Evolutionary conservation across 2,329 filamentous ascomycete species (phyloP), one percentile per base, ranked within the genome.

Genomic region (Leptosphaerulina australis): DNA sequence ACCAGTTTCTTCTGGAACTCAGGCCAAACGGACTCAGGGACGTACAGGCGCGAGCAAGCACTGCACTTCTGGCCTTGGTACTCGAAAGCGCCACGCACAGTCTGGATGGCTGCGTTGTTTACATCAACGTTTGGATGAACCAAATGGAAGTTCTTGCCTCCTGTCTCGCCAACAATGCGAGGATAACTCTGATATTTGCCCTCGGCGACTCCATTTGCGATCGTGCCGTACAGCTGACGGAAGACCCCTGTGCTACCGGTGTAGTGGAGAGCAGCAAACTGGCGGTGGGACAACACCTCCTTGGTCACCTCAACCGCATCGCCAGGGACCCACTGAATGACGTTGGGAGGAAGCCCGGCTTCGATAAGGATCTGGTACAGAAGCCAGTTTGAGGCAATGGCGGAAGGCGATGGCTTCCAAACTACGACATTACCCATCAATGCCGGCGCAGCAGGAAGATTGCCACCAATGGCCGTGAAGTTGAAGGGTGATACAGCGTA

Each of bases 401-500:
- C 90, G 12, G 81, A 87, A 62, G 93, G 90, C 11, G 90, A 94
- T n/a, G 92, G 92, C 81, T 97, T 97, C 92, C 92, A 97, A 36
- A 97, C 77, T 4, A 96, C 91, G 1, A 97, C 93, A 73, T 97
- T 97, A 50, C 92, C 92, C 80, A 97, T 86, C 46, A 97, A 78
- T 0, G 91, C 91, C 11, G 93, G 91, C 0, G 90, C 87, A 37
- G 85, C 88, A 12, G 88, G 84, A 31, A 97, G 80, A 76, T 96
- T 97, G 48, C 88, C 93, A 9, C 86, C 91, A 63, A 97, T 96
- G 56, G 92, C 92, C 17, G 92, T 97, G 77, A 97, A 97, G 80
- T 97, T 97, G 83, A 97, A 97, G 33, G 92, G 92, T 52, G 87
- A 90, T 64, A 97, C 85, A 26, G 92, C 93, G 72, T 97, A 97